Conservation (phyloP, 306 rosid species). For the Quercus variabilis region DNA sequence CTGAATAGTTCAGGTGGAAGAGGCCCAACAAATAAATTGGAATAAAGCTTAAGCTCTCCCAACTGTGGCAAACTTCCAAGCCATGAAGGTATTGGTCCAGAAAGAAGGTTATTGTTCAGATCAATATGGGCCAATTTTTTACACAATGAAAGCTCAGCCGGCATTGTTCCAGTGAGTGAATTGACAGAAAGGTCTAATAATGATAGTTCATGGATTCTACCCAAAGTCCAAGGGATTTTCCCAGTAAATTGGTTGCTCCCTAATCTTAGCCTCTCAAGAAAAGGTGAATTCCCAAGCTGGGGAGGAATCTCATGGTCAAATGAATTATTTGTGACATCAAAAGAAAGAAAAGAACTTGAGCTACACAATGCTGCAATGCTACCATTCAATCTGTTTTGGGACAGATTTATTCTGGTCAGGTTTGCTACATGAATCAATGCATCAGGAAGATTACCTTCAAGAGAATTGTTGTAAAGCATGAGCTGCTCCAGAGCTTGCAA, state of each 20-base stretch:
- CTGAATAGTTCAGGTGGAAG: slow-evolving; percentile 63
- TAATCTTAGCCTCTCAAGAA: slow-evolving; percentile 72
- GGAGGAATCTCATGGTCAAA: slow-evolving; percentile 71
- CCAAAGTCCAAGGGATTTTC: slow-evolving; percentile 65
- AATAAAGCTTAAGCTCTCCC: slow-evolving; percentile 81
- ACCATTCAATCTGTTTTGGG: slow-evolving; percentile 73
- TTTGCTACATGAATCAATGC: slow-evolving; percentile 51
- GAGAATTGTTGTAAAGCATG: slow-evolving; percentile 94
- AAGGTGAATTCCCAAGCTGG: slow-evolving; percentile 61
- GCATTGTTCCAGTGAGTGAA: slow-evolving; percentile 66
- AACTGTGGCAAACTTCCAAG: slow-evolving; percentile 66
- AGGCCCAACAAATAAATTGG: slow-evolving; percentile 59
- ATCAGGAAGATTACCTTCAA: slow-evolving; percentile 85
- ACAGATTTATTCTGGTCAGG: slow-evolving; percentile 81
- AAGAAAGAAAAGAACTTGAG: slow-evolving; percentile 64
- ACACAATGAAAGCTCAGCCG: slow-evolving; percentile 74
- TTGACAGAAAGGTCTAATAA: slow-evolving; percentile 80
- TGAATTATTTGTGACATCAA: slow-evolving; percentile 69
- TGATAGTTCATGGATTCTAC: slow-evolving; percentile 50
- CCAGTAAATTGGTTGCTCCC: slow-evolving; percentile 75
- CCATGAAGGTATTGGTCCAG: slow-evolving; percentile 74
- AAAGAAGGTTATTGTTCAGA: slow-evolving; percentile 57
- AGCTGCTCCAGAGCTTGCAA: slow-evolving; percentile 56
- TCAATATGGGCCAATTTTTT: slow-evolving; percentile 66
- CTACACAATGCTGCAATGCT: slow-evolving; percentile 63